Evolutionary conservation across 1,284 basidiomycete species (phyloP).

Genomic region (Singerocomus inundabilis): DNA sequence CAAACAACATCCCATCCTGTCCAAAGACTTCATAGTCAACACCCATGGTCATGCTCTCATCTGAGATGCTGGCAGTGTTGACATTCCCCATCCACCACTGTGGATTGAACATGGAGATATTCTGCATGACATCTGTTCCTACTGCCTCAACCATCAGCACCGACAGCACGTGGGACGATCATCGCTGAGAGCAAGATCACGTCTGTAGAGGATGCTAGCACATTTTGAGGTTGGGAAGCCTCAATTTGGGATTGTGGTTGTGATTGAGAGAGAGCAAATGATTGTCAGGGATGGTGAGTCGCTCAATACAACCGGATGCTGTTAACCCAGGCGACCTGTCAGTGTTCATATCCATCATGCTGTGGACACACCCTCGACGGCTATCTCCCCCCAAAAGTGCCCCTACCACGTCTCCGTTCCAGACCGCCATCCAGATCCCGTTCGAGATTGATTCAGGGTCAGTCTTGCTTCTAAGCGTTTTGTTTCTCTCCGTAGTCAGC

Average conservation of each 20-base stretch:
- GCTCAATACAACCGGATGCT: too few species aligned
- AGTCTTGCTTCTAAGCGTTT: too few species aligned
- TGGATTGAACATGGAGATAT: slow-evolving; percentile 85
- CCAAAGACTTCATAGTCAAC: slow-evolving; percentile 35
- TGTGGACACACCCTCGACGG: too few species aligned
- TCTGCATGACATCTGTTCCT: slow-evolving; percentile 78
- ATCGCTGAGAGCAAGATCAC: slow-evolving; percentile 91
- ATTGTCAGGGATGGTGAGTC: not conserved
- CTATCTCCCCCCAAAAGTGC: too few species aligned
- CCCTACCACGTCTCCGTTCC: too few species aligned
- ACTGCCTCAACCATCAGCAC: slow-evolving; percentile 54
- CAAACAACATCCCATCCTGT: slow-evolving; percentile 56
- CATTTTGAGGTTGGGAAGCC: slow-evolving; percentile 42
- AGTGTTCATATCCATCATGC: too few species aligned
- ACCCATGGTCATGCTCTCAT: slow-evolving; percentile 28
- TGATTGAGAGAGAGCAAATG: slow-evolving; percentile 5
- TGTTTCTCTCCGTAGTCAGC: too few species aligned
- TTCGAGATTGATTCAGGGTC: too few species aligned
- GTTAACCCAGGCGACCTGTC: too few species aligned
- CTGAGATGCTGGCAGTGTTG: slow-evolving; percentile 10
- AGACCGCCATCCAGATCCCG: too few species aligned
- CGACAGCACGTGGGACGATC: slow-evolving; percentile 87
- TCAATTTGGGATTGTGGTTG: not conserved
- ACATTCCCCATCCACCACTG: slow-evolving; percentile 64
- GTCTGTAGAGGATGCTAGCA: slow-evolving; percentile 89